A percentile compares a stretch with the other conserved stretches of the same genome.
These are phyloP conservation scores for Nitzschia palea DNA, from an alignment of 108 stramenopile species.

Conservation along the genomic window DNA sequence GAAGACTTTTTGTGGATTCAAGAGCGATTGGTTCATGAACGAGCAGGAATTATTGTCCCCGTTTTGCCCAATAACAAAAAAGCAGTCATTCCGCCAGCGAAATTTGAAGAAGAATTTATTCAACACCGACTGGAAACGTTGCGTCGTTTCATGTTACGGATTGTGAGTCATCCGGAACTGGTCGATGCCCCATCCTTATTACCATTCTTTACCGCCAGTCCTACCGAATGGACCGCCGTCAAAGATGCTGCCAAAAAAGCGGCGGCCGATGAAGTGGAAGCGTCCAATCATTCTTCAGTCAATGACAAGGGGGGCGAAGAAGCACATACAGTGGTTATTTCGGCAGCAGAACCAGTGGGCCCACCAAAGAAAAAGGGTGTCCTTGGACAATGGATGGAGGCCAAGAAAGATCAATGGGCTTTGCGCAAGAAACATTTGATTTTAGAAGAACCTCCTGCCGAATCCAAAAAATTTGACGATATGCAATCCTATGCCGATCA, in stretches of 20 bases:
- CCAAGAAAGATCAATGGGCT: slow-evolving; percentile 18
- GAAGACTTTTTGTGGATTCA: slow-evolving; percentile 37
- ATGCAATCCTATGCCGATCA: slow-evolving; percentile 33
- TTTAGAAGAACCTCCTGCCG: slow-evolving; percentile 31
- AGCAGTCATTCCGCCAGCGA: slow-evolving; percentile 4
- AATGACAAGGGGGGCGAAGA: slow-evolving; percentile 1
- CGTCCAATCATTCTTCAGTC: neutral
- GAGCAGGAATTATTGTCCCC: slow-evolving; percentile 37
- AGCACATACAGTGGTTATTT: neutral
- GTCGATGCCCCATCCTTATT: slow-evolving; percentile 25
- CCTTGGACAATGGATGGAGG: slow-evolving; percentile 28
- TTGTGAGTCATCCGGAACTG: slow-evolving; percentile 29
- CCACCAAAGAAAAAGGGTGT: slow-evolving; percentile 18
- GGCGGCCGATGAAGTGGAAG: slow-evolving; percentile 7
- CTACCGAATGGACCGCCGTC: slow-evolving; percentile 24
- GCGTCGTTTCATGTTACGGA: slow-evolving; percentile 31
- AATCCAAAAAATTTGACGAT: slow-evolving; percentile 35
- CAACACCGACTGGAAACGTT: slow-evolving; percentile 13
- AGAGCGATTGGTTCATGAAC: slow-evolving; percentile 28
- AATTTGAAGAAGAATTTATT: slow-evolving; percentile 31
- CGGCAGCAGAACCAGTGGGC: neutral
- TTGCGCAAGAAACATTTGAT: slow-evolving; percentile 17
- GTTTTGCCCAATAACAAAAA: slow-evolving; percentile 16
- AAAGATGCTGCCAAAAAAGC: slow-evolving; percentile 17
- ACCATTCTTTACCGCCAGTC: slow-evolving; percentile 33